Evolutionary conservation across 495 filamentous ascomycete species (phyloP), one percentile per base, ranked within the genome.

Genomic region (Trichoderma orchidacearum): DNA sequence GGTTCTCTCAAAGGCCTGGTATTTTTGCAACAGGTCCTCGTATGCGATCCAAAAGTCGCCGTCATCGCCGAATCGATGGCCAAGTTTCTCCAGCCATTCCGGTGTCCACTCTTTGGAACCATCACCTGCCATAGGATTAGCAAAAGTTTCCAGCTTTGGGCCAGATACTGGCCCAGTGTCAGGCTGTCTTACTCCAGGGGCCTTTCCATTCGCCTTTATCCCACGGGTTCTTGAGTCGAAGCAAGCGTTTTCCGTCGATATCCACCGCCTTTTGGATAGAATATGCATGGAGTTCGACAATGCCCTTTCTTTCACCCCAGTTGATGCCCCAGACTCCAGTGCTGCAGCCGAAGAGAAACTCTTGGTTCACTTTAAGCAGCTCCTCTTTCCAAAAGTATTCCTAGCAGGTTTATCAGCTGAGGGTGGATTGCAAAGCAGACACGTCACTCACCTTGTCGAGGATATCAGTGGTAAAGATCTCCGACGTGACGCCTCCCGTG

Each of bases 71-170:
- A 96, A 96, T 34, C 77, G 82, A 62, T 96, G 90, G 28, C 79
- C 75, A 0, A 96, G 76, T 56, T 83, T 83, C 36, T 80, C 67
- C 76, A 95, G 83, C 88, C 89, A 94, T 63, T 94, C 84, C 0
- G 87, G 72, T 1, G 89, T 96, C 88, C 92, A 96, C 68, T 96
- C 84, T 62, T 90, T 88, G 8, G 86, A 90, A 18, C 92, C 90
- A 63, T 95, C 89, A 31, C 60, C 66, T 66, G 25, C 29, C 13
- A 5, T 21, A 28, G 23, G 28, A 53, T 63, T 30, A 62, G 59
- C 28, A 31, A 35, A 21, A 58, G n/a, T n/a, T n/a, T n/a, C n/a
- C n/a, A n/a, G n/a, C n/a, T n/a, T n/a, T n/a, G n/a, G n/a, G n/a
- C n/a, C n/a, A n/a, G n/a, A n/a, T n/a, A n/a, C n/a, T n/a, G n/a